Evolutionary conservation across 2,329 filamentous ascomycete genomes (phyloP).

Genomic region (Acrocalymma vagum): DNA sequence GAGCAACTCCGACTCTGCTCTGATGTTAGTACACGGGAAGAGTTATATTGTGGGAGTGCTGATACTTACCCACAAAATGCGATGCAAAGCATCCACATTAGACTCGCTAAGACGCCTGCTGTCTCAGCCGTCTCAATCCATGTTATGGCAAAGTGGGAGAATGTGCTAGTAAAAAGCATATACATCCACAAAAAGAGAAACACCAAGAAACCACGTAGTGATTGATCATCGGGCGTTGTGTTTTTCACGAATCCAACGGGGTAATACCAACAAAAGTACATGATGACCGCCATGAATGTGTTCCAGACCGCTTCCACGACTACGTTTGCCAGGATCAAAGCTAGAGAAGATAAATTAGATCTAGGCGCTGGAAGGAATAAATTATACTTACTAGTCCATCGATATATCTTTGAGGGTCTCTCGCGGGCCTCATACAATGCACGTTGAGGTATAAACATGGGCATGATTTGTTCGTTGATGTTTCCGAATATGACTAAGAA

Average conservation of each 20-base stretch:
- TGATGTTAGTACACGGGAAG: conserved; percentile 72
- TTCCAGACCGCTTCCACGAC: conserved; percentile 85
- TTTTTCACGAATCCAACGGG: conserved; percentile 77
- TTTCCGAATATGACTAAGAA: conserved; percentile 77
- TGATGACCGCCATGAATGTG: conserved; percentile 71
- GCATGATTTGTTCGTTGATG: conserved; percentile 79
- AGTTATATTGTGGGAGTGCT: conserved; percentile 38
- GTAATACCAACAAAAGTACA: conserved; percentile 83
- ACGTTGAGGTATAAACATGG: conserved; percentile 79
- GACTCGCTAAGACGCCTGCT: conserved; percentile 68
- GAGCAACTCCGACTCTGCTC: conserved; percentile 68
- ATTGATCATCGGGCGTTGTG: conserved; percentile 64
- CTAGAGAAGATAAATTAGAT: too few species aligned
- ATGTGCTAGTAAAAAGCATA: conserved; percentile 78
- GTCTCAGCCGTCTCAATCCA: conserved; percentile 75
- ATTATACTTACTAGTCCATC: too few species aligned
- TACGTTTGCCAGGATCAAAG: conserved; percentile 81
- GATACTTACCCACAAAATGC: conserved; percentile 70
- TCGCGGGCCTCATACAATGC: conserved; percentile 85
- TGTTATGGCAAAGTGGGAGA: conserved; percentile 76
- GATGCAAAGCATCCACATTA: conserved; percentile 67
- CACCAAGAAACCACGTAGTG: conserved; percentile 76
- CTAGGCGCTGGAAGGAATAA: too few species aligned
- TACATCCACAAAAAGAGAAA: conserved; percentile 76
- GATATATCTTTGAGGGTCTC: conserved; percentile 80